phyloP scores from a whole-genome alignment of 495 filamentous ascomycete species.

The Penicillium malachiteum region DNA sequence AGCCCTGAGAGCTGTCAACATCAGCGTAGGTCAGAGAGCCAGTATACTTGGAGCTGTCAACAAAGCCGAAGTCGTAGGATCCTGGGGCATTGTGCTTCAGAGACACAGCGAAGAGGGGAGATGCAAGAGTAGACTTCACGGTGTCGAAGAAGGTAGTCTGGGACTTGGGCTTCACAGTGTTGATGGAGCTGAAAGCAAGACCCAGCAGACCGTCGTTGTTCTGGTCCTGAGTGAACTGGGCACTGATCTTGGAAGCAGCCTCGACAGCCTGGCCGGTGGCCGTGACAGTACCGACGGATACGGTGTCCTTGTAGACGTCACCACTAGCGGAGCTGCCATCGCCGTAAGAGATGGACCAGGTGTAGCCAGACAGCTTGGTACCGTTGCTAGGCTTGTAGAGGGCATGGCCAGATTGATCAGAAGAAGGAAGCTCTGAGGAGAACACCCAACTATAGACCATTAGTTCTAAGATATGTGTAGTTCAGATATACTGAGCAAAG shows the following conservation, averaged over 20 bases:
- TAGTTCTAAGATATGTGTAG: background rate
- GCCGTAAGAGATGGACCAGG: conserved; percentile 70
- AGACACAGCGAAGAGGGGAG: conserved; percentile 66
- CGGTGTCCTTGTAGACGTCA: conserved; percentile 67
- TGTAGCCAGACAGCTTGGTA: conserved; percentile 50
- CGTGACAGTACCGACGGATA: conserved; percentile 64
- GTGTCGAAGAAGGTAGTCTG: conserved; percentile 76
- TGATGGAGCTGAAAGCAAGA: conserved; percentile 68
- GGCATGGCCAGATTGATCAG: conserved; percentile 55
- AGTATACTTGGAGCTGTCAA: conserved; percentile 62
- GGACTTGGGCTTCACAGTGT: conserved; percentile 59
- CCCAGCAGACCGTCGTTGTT: conserved; percentile 71
- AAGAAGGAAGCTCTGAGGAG: conserved; percentile 44
- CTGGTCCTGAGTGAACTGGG: conserved; percentile 56
- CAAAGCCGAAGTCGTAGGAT: conserved; percentile 72
- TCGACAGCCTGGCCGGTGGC: conserved; percentile 67
- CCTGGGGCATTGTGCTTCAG: conserved; percentile 65
- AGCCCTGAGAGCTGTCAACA: conserved; percentile 62
- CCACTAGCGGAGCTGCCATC: conserved; percentile 66
- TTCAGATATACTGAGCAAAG: conserved; percentile 2
- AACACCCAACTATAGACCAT: conserved; percentile 49
- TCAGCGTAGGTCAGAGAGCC: conserved; percentile 59
- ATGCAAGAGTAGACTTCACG: conserved; percentile 54
- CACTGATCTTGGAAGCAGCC: conserved; percentile 60
- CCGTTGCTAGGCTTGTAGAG: conserved; percentile 60